These are phyloP conservation scores for Typha latifolia DNA, from an alignment of 176 grass and related monocot genomes.

Conservation along the genomic window DNA sequence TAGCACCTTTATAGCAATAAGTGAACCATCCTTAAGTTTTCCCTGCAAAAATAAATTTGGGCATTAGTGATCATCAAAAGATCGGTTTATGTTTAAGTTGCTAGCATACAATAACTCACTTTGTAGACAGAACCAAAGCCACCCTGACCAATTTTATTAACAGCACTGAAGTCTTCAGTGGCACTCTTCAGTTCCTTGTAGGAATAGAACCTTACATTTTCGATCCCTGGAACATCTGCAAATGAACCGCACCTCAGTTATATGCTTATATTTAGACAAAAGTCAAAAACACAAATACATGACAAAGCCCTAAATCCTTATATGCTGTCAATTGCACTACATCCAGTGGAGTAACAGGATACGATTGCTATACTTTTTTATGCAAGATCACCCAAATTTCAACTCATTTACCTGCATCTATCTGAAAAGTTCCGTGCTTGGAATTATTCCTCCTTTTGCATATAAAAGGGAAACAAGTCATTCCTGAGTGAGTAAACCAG, in stretches of 20 bases:
- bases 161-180: conserved; percentile 45
- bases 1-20: conserved; percentile 88
- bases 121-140: conserved; percentile 77
- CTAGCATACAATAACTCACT: conserved; percentile 23
- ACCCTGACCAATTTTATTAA: conserved; percentile 75
- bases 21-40: conserved; percentile 48
- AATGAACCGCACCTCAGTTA: neutral
- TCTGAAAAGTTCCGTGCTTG: neutral
- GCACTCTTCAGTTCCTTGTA: conserved; percentile 64
- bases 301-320: neutral
- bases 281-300: neutral
- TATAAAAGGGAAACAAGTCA: conserved; percentile 17
- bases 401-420: conserved; percentile 7
- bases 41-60: conserved; percentile 38
- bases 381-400: neutral
- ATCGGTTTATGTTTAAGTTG: neutral
- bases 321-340: neutral
- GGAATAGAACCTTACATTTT: conserved; percentile 66
- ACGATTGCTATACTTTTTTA: neutral
- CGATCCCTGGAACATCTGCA: conserved; percentile 18
- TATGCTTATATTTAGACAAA: no score
- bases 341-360: neutral
- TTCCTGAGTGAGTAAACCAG: neutral
- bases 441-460: neutral
- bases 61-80: conserved; percentile 7